Conservation (phyloP, 2,329 filamentous ascomycete species). For the Nemania sp. region DNA sequence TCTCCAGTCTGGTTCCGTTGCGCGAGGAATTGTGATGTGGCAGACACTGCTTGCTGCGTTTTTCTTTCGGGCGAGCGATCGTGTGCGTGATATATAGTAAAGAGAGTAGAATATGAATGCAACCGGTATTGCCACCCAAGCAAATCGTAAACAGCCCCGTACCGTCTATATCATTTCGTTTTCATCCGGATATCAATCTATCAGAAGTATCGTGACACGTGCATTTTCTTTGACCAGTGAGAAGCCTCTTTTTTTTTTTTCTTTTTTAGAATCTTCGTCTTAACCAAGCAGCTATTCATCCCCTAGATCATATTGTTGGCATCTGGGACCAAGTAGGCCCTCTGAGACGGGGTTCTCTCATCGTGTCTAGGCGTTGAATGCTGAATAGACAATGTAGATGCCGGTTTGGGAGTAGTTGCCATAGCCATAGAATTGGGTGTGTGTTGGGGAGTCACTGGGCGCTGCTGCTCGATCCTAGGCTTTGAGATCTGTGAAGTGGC, state of each 20-base stretch:
- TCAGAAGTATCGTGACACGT: slow-evolving; percentile 47
- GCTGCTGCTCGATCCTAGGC: slow-evolving; percentile 60
- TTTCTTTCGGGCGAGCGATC: slow-evolving; percentile 10
- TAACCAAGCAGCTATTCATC: slow-evolving; percentile 6
- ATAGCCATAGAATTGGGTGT: slow-evolving; percentile 53
- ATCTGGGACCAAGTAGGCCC: slow-evolving; percentile 54
- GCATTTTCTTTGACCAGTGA: slow-evolving; percentile 41
- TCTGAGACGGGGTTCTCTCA: slow-evolving; percentile 48
- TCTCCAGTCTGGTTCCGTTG: neutral
- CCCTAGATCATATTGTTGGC: slow-evolving; percentile 62
- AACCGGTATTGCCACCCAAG: slow-evolving; percentile 35
- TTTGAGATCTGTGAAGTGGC: slow-evolving; percentile 60
- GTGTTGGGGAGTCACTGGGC: slow-evolving; percentile 59
- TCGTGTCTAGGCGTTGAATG: slow-evolving; percentile 46
- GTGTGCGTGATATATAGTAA: slow-evolving; percentile 35
- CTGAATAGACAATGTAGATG: slow-evolving; percentile 46
- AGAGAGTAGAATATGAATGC: slow-evolving; percentile 35
- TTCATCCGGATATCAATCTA: slow-evolving; percentile 44
- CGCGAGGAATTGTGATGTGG: neutral
- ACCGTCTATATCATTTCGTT: slow-evolving; percentile 48
- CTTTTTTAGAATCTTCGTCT: slow-evolving; percentile 13
- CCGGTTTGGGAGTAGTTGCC: slow-evolving; percentile 56
- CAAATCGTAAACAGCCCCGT: slow-evolving; percentile 35
- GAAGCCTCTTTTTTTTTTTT: slow-evolving; percentile 3
- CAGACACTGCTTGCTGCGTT: slow-evolving; percentile 7